These are phyloP conservation scores for Picochlorum sp. DNA, from an alignment of 139 green algal species.

Conservation along the genomic window DNA sequence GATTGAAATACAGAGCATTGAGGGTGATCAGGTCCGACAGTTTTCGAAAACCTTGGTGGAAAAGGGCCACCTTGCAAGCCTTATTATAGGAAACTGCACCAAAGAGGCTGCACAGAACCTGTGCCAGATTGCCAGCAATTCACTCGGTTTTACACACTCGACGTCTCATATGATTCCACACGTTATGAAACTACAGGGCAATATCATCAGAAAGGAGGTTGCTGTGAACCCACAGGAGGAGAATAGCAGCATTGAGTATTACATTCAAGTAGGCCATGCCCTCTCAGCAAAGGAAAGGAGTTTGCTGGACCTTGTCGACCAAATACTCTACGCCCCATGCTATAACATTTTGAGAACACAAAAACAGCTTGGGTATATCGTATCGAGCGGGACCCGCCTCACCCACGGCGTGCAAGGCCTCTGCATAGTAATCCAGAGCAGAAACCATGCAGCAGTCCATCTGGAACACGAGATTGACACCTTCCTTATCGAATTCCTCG, in stretches of 20 bases:
- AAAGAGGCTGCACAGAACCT: conserved; percentile 27
- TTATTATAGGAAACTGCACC: conserved; percentile 76
- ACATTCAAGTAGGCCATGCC: conserved; percentile 40
- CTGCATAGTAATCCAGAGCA: conserved; percentile 49
- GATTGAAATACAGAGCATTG: conserved; percentile 12
- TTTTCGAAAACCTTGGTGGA: conserved; percentile 34
- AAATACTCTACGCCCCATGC: conserved; percentile 65
- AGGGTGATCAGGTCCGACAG: conserved; percentile 8
- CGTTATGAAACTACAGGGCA: not conserved
- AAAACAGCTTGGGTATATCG: conserved; percentile 88
- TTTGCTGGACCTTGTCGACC: conserved; percentile 63
- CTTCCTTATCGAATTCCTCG: conserved; percentile 60
- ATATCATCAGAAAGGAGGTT: not conserved
- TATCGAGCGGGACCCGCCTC: conserved; percentile 60
- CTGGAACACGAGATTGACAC: conserved; percentile 67
- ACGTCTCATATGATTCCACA: not conserved
- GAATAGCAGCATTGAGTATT: conserved; percentile 76
- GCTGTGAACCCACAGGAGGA: conserved; percentile 74
- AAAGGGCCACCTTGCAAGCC: conserved; percentile 56
- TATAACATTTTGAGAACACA: conserved; percentile 84
- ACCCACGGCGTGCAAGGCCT: conserved; percentile 83
- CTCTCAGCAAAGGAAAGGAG: conserved; percentile 17
- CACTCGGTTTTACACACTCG: not conserved
- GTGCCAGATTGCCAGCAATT: conserved; percentile 9
- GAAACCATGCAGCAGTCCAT: conserved; percentile 30